Base-by-base conservation (phyloP, 257 asterid genomes). In the Eucommia ulmoides region DNA sequence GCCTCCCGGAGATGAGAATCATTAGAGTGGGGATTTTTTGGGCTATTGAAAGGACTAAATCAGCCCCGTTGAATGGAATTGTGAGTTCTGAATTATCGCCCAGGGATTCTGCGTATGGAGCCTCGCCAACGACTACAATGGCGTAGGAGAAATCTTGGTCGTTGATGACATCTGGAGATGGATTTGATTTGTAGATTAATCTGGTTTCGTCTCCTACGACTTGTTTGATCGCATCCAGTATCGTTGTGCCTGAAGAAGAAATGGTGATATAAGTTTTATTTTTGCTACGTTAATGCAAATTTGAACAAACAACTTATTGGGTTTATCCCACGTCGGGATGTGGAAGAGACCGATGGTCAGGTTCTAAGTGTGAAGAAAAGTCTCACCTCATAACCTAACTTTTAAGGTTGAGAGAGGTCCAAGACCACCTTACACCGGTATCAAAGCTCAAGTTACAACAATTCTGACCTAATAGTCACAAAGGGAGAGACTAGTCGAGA, bases 51-150 rank as follows among this genome's bases (percentile, higher is more conserved):
- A 53, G 68, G 24, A 69, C 45, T 8, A 80, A 54, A 52, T 81
- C 83, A 1, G 74, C 50, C 26, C 96, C 89, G 41, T 76, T 57
- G 17, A 80, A 66, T 45, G 72, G 93, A 19, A 87, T 76, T 55
- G 49, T 66, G 49, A 83, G 80, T 17, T 64, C 83, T 8, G 74
- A 68, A 54, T 78, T 76, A 61, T 88, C 95, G 8, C 96, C 95
- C 0, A 71, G 75, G 16, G 75, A 23, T 75, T 88, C 97, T 8
- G 66, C 89, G 1, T 88, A 87, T 8, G 97, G 85, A 41, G 64
- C 66, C 64, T 88, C 97, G 2, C 97, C 97, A 53, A 88, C 75
- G 1, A 70, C 94, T 51, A 81, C 88, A 9, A 88, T 65, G 54
- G 93, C 95, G 20, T 23, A 84, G 17, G 93, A 69, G 59, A 67